A percentile compares a stretch with the other conserved stretches of the same genome.
Conservation (phyloP, 2,329 filamentous ascomycete genomes). For the Fusarium sublunatum region DNA sequence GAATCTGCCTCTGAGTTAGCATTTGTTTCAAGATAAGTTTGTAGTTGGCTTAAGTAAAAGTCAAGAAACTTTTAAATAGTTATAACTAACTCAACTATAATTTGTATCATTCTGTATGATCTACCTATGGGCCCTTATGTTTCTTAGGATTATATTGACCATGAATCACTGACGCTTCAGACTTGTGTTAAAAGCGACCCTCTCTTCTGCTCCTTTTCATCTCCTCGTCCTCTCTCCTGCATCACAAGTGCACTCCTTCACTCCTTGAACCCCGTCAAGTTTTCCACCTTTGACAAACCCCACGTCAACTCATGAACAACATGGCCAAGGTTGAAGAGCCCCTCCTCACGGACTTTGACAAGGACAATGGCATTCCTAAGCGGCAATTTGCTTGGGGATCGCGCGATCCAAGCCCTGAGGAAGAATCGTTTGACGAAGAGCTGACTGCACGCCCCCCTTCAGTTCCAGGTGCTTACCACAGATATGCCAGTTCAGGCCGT, state of each 20-base stretch:
- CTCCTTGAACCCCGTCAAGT: neutral
- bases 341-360: constrained; percentile 20
- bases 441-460: constrained; percentile 27
- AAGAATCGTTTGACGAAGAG: constrained; percentile 29
- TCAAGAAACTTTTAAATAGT: too few species aligned
- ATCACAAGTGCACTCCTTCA: neutral
- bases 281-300: neutral
- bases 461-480: constrained; percentile 15
- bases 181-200: neutral
- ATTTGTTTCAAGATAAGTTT: too few species aligned
- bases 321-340: constrained; percentile 16
- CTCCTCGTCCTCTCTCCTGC: neutral
- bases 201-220: neutral
- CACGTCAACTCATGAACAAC: neutral
- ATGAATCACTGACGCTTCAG: neutral
- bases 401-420: neutral
- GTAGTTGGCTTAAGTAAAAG: too few species aligned
- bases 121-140: too few species aligned
- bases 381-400: constrained; percentile 29
- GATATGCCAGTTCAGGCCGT: neutral
- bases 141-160: neutral
- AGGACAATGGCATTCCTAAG: constrained; percentile 22
- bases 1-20: too few species aligned
- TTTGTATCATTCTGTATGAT: too few species aligned
- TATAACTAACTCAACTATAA: too few species aligned